A percentile compares a stretch with the other conserved stretches of the same genome.
Evolutionary conservation across 202 grass and related monocot species (phyloP).

Genomic region (Musa balbisiana): DNA sequence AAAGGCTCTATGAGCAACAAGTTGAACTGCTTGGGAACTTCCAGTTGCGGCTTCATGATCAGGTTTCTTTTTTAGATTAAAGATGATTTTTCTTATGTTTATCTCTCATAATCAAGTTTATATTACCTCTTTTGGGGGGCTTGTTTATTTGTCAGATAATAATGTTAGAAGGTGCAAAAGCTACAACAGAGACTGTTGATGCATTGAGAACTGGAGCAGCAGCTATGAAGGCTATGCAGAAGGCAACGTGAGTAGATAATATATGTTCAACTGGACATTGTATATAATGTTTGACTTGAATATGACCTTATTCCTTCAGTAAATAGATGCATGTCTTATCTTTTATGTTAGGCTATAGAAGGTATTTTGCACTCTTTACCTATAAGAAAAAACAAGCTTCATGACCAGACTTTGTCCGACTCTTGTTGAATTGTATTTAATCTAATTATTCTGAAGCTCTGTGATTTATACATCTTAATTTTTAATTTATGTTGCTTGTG

Average conservation of each 20-base stretch:
- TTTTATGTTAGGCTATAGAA: too few relatives aligned
- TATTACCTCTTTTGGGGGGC: not conserved
- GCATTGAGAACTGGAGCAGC: not conserved
- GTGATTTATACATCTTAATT: too few relatives aligned
- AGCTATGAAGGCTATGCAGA: not conserved
- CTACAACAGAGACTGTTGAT: not conserved
- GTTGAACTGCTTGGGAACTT: not conserved
- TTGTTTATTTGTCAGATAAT: not conserved
- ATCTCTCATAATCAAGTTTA: not conserved
- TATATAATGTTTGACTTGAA: too few relatives aligned
- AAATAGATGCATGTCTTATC: too few relatives aligned
- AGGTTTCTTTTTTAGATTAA: not conserved
- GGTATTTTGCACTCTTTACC: too few relatives aligned
- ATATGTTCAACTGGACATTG: not conserved
- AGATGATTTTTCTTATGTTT: not conserved
- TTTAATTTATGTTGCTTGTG: not conserved
- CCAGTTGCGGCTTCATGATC: not conserved
- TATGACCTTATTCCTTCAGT: too few relatives aligned
- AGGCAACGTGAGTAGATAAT: not conserved
- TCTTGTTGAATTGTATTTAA: too few relatives aligned
- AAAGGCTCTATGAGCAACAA: not conserved
- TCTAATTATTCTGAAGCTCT: too few relatives aligned
- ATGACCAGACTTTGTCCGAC: too few relatives aligned
- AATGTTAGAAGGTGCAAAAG: slow-evolving; percentile 2
- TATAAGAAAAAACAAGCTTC: too few relatives aligned